Evolutionary conservation across 129 eudicot genomes (phyloP).

Genomic region (Lactuca saligna): DNA sequence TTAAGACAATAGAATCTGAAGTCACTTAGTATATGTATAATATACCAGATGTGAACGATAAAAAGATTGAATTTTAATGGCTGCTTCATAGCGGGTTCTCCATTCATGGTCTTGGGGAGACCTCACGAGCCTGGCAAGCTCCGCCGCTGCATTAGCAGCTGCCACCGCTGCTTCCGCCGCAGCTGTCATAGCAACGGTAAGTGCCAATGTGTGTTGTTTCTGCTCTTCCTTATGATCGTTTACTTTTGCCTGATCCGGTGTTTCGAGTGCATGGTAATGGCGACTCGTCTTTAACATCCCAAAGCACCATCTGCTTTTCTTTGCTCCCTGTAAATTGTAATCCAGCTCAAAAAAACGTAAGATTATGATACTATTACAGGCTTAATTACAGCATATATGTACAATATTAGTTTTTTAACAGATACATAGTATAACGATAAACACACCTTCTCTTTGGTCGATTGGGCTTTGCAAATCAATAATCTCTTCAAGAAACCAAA

Average conservation of each 20-base stretch:
- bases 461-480: conserved; percentile 50
- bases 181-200: conserved; percentile 70
- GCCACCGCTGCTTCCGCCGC: conserved; percentile 94
- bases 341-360: background rate
- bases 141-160: conserved; percentile 90
- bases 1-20: background rate
- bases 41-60: conserved; percentile 75
- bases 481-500: conserved; percentile 55
- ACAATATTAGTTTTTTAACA: too few species aligned
- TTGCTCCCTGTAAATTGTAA: conserved; percentile 39
- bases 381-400: too few species aligned
- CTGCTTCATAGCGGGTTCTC: conserved; percentile 43
- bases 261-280: conserved; percentile 47
- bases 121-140: conserved; percentile 68
- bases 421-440: background rate
- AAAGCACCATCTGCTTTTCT: conserved; percentile 57
- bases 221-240: conserved; percentile 53
- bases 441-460: conserved; percentile 47
- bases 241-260: conserved; percentile 27
- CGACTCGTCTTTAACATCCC: conserved; percentile 41
- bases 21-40: background rate
- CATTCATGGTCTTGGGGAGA: conserved; percentile 29
- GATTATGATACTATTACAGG: background rate
- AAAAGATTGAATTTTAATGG: conserved; percentile 61
- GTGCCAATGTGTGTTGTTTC: conserved; percentile 60